phyloP scores from a whole-genome alignment of 345 rosid species.

The Moringa oleifera region DNA sequence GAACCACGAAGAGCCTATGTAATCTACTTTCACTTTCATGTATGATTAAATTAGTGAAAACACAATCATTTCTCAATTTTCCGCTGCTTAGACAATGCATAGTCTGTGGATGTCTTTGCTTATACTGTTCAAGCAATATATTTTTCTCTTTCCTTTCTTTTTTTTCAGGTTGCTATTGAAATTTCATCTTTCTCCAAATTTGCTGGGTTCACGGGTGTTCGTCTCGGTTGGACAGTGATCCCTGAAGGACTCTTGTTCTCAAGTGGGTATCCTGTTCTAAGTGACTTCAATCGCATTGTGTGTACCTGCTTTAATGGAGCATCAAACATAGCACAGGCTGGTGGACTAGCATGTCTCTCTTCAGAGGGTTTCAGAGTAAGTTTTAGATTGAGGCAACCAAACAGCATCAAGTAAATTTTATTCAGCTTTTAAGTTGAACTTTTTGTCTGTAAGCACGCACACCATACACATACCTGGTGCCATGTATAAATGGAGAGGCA shows the following conservation, averaged over 20 bases:
- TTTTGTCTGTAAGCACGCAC: too few species aligned
- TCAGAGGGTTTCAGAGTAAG: slow-evolving; percentile 46
- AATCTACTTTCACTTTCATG: too few species aligned
- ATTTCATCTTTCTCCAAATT: slow-evolving; percentile 81
- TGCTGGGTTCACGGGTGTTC: slow-evolving; percentile 88
- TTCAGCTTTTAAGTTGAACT: not conserved
- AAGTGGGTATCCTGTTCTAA: slow-evolving; percentile 57
- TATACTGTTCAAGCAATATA: too few species aligned
- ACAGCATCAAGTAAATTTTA: not conserved
- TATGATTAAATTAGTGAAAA: too few species aligned
- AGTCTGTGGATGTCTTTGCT: too few species aligned
- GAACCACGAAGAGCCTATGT: too few species aligned
- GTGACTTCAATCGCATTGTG: slow-evolving; percentile 66
- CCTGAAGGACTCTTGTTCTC: slow-evolving; percentile 68
- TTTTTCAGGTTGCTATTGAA: slow-evolving; percentile 75
- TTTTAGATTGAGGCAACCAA: not conserved
- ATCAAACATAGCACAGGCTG: slow-evolving; percentile 71
- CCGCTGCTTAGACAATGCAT: too few species aligned
- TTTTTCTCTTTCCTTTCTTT: not conserved
- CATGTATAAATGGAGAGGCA: too few species aligned
- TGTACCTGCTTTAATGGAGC: slow-evolving; percentile 87
- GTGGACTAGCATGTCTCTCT: slow-evolving; percentile 78
- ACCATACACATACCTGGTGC: too few species aligned
- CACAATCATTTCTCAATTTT: too few species aligned
- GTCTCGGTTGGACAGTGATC: slow-evolving; percentile 88